Evolutionary conservation across 805 yeast species (phyloP), one percentile per base, ranked within the genome.

Genomic region (Saccharomyces mikatae): DNA sequence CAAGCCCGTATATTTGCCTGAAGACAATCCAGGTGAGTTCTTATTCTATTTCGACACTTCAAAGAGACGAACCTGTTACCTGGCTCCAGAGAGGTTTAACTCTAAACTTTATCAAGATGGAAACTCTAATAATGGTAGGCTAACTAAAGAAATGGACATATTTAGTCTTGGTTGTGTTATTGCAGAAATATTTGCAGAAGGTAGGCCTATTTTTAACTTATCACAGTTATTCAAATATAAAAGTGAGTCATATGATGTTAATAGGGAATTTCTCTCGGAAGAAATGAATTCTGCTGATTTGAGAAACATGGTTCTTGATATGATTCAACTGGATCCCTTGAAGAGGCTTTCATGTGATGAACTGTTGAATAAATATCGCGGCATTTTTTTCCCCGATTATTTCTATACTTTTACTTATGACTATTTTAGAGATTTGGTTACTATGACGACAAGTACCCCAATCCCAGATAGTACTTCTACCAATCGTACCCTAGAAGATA

Each of bases 31-130:
- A 0, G 87, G 91, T 11, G 92, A 87, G 58, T 94, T 87, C 62
- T 83, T 94, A 0, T 94, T 92, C 65, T 94, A 85, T 69, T 94
- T 91, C 66, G 98, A 94, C 71, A 88, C 92, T 2, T 87, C 96
- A 1, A 88, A 82, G 65, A 76, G 97, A 59, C 77, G 96, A 62
- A 80, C 82, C 2, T 94, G 99, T 69, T 92, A 92, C 68, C 69
- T 94, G 47, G 98, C 99, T 0, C 99, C 99, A 0, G 99, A 94
- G 67, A 74, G 99, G 59, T 92, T 94, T 63, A 69, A 63, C 57
- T 61, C 63, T 6, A 57, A 54, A 30, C 61, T 64, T 30, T 54
- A 54, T 36, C 58, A 59, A 22, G 52, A 53, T 8, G 41, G 49
- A 4, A 24, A 49, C 5, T 26, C 50, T 21, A 26, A 47, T 22